A percentile compares a stretch with the other conserved stretches of the same genome.
phyloP scores from a whole-genome alignment of 1,139 yeast genomes.

The Torulaspora pretoriensis region DNA sequence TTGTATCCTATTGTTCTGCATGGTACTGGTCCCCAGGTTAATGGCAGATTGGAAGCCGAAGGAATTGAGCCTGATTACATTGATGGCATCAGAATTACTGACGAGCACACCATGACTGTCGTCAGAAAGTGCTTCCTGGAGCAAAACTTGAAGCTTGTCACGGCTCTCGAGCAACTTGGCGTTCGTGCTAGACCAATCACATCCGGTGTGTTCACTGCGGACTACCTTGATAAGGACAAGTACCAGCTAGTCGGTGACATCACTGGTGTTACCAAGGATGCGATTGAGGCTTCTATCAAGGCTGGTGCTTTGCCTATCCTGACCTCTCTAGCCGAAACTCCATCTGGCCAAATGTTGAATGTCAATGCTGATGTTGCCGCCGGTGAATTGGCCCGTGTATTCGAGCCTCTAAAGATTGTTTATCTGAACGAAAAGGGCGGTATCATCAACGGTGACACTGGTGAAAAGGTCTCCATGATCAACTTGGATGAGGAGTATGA shows the following conservation, averaged over 20 bases:
- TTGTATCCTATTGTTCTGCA: constrained; percentile 93
- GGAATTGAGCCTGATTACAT: constrained; percentile 95
- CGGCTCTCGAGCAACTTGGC: constrained; percentile 93
- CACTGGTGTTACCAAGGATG: constrained; percentile 77
- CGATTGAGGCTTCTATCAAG: constrained; percentile 90
- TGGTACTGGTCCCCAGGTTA: constrained; percentile 99
- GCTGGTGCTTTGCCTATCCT: constrained; percentile 96
- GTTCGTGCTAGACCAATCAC: constrained; percentile 98
- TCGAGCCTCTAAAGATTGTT: constrained; percentile 94
- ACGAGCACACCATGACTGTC: constrained; percentile 90
- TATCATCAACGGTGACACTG: constrained; percentile 84
- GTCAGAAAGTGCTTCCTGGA: constrained; percentile 93
- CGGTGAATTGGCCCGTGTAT: constrained; percentile 92
- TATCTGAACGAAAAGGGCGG: constrained; percentile 98
- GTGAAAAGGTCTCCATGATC: constrained; percentile 83
- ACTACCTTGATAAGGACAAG: constrained; percentile 83
- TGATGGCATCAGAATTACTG: constrained; percentile 96
- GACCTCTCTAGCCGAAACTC: constrained; percentile 93
- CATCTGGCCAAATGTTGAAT: constrained; percentile 92
- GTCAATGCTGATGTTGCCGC: constrained; percentile 99
- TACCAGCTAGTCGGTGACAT: constrained; percentile 92
- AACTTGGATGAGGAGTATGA: constrained; percentile 96
- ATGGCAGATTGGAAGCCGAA: constrained; percentile 84
- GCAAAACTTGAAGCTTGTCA: constrained; percentile 89
- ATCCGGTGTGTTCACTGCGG: constrained; percentile 95